phyloP scores from a whole-genome alignment of 345 rosid species.

The Linum usitatissimum region DNA sequence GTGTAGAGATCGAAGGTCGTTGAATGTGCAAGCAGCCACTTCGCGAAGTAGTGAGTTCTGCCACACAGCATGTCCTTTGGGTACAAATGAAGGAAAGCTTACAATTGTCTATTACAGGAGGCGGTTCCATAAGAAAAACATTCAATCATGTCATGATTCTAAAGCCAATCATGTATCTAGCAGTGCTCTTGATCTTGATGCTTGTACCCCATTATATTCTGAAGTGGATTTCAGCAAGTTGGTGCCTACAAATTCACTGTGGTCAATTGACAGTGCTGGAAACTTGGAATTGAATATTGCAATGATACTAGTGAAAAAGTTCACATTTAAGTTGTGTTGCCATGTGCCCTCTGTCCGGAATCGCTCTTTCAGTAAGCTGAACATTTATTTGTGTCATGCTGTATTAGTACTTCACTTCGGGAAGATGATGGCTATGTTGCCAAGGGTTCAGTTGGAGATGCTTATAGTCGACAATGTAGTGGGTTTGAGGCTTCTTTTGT shows the following conservation, averaged over 20 bases:
- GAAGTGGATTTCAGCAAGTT: slow-evolving; percentile 18
- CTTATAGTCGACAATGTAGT: slow-evolving; percentile 60
- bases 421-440: slow-evolving; percentile 43
- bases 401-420: slow-evolving; percentile 47
- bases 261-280: slow-evolving; percentile 32
- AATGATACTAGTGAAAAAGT: slow-evolving; percentile 23
- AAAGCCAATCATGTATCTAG: slow-evolving; percentile 16
- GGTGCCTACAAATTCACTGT: not conserved
- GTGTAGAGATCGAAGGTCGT: slow-evolving; percentile 19
- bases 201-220: slow-evolving; percentile 19
- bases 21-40: slow-evolving; percentile 18
- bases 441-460: slow-evolving; percentile 75
- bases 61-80: slow-evolving; percentile 24
- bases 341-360: slow-evolving; percentile 26
- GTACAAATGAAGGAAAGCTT: slow-evolving; percentile 28
- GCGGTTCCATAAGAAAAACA: slow-evolving; percentile 45
- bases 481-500: slow-evolving; percentile 60
- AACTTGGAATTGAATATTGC: slow-evolving; percentile 26
- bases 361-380: slow-evolving; percentile 25
- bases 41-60: slow-evolving; percentile 26
- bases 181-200: slow-evolving; percentile 12
- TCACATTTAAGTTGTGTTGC: slow-evolving; percentile 30
- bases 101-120: slow-evolving; percentile 77
- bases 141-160: slow-evolving; percentile 5
- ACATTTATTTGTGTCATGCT: slow-evolving; percentile 33